phyloP scores from a whole-genome alignment of 2,329 filamentous ascomycete species.

The Cladobotryum mycophilum region DNA sequence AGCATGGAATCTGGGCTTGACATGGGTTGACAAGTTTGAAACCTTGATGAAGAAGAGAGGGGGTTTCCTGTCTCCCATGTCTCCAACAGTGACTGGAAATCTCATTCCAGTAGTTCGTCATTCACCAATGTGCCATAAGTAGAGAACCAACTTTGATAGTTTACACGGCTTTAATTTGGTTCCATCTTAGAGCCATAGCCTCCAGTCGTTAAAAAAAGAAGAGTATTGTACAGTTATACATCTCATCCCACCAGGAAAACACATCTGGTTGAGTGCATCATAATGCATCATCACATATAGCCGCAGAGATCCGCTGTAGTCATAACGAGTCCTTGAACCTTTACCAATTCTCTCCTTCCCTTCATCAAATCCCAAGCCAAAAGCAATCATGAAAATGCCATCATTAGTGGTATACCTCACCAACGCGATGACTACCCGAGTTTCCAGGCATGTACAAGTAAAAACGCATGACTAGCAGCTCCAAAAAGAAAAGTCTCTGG shows the following conservation, averaged over 20 bases:
- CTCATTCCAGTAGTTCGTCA: background rate
- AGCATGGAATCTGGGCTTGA: too few relatives aligned
- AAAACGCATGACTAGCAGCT: slow-evolving; percentile 16
- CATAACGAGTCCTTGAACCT: slow-evolving; percentile 3
- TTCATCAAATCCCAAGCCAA: background rate
- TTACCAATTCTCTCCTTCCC: slow-evolving; percentile 2
- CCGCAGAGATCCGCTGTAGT: slow-evolving; percentile 4
- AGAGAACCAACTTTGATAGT: background rate
- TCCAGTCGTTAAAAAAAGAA: slow-evolving; percentile 11
- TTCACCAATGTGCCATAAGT: background rate
- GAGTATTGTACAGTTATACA: slow-evolving; percentile 28
- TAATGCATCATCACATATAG: slow-evolving; percentile 1
- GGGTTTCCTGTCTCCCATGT: background rate
- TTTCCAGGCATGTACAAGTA: slow-evolving; percentile 1
- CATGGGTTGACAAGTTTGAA: background rate
- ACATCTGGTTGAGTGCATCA: slow-evolving; percentile 13
- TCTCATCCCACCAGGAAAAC: slow-evolving; percentile 14
- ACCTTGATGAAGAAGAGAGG: background rate
- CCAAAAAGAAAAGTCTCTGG: slow-evolving; percentile 1
- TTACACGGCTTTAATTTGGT: slow-evolving; percentile 13
- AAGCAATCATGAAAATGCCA: slow-evolving; percentile 15
- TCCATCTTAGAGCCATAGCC: slow-evolving; percentile 11
- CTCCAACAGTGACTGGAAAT: background rate
- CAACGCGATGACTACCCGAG: background rate
- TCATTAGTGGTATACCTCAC: slow-evolving; percentile 23